Base-by-base conservation (phyloP, 106 monocot genomes). In the Alisma plantagoaquatica region DNA sequence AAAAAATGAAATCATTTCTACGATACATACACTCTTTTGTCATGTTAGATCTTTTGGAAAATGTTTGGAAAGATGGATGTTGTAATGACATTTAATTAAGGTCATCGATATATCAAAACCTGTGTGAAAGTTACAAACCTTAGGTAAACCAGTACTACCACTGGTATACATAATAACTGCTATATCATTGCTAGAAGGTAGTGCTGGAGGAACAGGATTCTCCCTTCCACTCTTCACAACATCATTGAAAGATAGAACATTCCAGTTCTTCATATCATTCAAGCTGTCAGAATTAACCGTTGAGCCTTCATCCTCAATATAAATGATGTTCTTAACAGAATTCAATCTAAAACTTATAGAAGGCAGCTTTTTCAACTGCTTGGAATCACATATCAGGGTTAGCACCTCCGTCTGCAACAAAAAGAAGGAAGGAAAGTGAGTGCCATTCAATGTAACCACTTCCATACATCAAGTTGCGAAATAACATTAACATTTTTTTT, bases 151-250 rank as follows among this genome's bases (percentile, higher is more conserved):
- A 19, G 82, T 82, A 44, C 82, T 82, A 41, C 82, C 82, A 62
- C 77, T 82, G 51, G 82, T 82, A 54, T 82, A 82, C 82, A 82
- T 82, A 21, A 77, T 59, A 19, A 82, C 73, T 16, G 82, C 82
- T 32, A 67, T 49, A 51, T 82, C 73, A 46, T 56, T 31, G 16
- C 33, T 47, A 28, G 49, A 35, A 47, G 82, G 82, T 43, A 82
- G 14, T 10, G 16, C 45, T 29, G 82, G 57, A 41, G 42, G 8
- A 26, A 27, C 52, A 45, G 77, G 77, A 41, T 70, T 77, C 46
- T 62, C 57, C 43, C 27, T 66, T 4, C 82, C 82, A 27, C 73
- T 33, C 26, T 23, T 66, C 41, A 77, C 70, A 44, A 82, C 66
- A 54, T 77, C 70, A 46, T 12, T 44, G 38, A 70, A 82, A 8